Evolutionary conservation across 768 basidiomycete genomes (phyloP), one percentile per base, ranked within the genome.

Genomic region (Basidioascus undulatus): DNA sequence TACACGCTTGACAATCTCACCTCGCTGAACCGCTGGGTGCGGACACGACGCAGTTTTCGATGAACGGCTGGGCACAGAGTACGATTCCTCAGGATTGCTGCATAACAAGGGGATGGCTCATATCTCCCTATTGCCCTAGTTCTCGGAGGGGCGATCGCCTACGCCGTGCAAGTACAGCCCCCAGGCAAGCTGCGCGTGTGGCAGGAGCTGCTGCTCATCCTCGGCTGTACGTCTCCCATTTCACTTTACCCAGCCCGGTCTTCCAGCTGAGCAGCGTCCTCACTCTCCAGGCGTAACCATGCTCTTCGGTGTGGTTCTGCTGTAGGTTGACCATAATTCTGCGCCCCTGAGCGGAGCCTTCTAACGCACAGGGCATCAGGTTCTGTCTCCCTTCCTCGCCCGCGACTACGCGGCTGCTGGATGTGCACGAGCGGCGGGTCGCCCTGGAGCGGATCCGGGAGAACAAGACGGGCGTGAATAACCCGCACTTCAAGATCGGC

Each of bases 391-490:
- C 45, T n/a, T 44, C 44, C 21, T 19, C 35, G n/a, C 45, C 35
- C n/a, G 28, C 43, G 3, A 38, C 35, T 20, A 37, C 45, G 5
- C 20, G 37, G n/a, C 38, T 20, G 27, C 32, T 46, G 10, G 39
- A 20, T 4, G 44, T 39, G 15, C 36, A 32, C 3, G 44, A 46
- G 37, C 27, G 32, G 20, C 32, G 21, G 20, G 39, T 46, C 30
- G 45, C 45, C 11, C 24, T 46, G 6, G 45, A 47, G 13, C 35
- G 49, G 5, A 45, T 49, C 15, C 40, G 46, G 7, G 23, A 37
- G 15, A 50, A 50, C 40, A 27, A 48, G 30, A 45, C 39, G 13
- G 47, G 47, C 18, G 40, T 50, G 25, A 43, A 41, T 10, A 36
- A 40, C 16, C n/a, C n/a, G n/a, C n/a, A n/a, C n/a, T 41, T 41